Evolutionary conservation across 768 basidiomycete genomes (phyloP).

Genomic region (Sporobolomyces phaffii): DNA sequence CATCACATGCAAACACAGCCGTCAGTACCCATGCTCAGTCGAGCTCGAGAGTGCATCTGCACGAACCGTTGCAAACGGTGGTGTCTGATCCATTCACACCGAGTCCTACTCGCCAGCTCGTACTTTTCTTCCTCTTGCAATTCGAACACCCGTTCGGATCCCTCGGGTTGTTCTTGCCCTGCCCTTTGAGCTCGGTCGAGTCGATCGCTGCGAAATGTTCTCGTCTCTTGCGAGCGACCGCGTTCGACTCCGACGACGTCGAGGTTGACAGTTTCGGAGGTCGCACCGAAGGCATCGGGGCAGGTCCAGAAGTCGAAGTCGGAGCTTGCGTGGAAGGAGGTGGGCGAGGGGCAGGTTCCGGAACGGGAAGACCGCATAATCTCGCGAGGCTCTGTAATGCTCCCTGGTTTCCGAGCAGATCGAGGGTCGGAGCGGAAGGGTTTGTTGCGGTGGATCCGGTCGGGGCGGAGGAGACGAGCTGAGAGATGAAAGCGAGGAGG

Average conservation of each 20-base stretch:
- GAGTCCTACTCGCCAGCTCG: constrained; percentile 20
- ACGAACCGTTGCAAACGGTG: constrained; percentile 32
- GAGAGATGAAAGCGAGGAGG: constrained; percentile 19
- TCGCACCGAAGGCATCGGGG: neutral
- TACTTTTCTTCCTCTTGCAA: constrained; percentile 37
- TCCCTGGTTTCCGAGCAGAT: constrained; percentile 10
- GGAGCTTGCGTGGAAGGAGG: neutral
- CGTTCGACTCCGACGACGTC: neutral
- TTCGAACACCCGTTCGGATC: constrained; percentile 28
- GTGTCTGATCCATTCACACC: neutral
- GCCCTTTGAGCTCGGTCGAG: neutral
- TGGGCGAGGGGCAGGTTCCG: neutral
- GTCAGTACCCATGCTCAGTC: neutral
- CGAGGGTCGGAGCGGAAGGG: neutral
- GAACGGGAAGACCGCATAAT: constrained; percentile 18
- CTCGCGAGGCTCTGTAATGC: constrained; percentile 26
- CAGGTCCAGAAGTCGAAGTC: constrained; percentile 1
- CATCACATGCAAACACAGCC: neutral
- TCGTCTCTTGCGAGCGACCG: constrained; percentile 7
- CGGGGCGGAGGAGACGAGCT: constrained; percentile 21
- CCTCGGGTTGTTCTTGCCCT: constrained; percentile 30
- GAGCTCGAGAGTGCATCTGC: no score
- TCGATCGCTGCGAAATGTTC: constrained; percentile 27
- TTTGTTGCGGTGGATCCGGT: neutral
- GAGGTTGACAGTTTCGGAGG: neutral